Percentiles rank a stretch among this genome's conserved stretches.
These are phyloP conservation scores for Talaromyces amestolkiae DNA, from an alignment of 2,329 filamentous ascomycete genomes.

Conservation along the genomic window DNA sequence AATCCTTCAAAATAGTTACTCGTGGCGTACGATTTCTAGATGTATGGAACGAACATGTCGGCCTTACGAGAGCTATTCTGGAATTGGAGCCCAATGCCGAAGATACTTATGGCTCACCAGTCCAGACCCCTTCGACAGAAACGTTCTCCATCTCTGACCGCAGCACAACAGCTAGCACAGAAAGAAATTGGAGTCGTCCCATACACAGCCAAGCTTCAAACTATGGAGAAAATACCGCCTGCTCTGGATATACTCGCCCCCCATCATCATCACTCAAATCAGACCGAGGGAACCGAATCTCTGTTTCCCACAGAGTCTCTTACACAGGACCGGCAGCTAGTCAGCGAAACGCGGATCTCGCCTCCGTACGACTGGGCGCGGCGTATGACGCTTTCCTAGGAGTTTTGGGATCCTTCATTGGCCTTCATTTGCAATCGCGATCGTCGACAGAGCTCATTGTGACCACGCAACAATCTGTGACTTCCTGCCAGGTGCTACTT, in stretches of 20 bases:
- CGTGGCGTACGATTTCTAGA: slow-evolving; percentile 88
- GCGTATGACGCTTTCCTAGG: slow-evolving; percentile 88
- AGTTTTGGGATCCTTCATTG: slow-evolving; percentile 89
- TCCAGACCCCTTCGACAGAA: slow-evolving; percentile 41
- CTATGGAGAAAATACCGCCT: slow-evolving; percentile 24
- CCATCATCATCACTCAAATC: slow-evolving; percentile 31
- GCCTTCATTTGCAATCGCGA: slow-evolving; percentile 87
- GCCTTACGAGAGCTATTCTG: slow-evolving; percentile 42
- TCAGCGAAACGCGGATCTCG: slow-evolving; percentile 67
- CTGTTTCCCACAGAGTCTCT: slow-evolving; percentile 71
- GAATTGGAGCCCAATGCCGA: slow-evolving; percentile 34
- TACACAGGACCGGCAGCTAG: slow-evolving; percentile 66
- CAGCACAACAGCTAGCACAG: slow-evolving; percentile 26
- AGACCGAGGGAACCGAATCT: slow-evolving; percentile 48
- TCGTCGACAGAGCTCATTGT: slow-evolving; percentile 78
- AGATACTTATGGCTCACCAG: slow-evolving; percentile 32
- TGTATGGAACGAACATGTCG: slow-evolving; percentile 64
- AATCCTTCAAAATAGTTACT: slow-evolving; percentile 91
- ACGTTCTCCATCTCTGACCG: slow-evolving; percentile 30
- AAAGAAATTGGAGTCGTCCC: slow-evolving; percentile 34
- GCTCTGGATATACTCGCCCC: slow-evolving; percentile 17
- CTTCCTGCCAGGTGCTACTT: slow-evolving; percentile 75
- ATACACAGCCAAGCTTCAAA: slow-evolving; percentile 30
- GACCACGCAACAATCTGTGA: slow-evolving; percentile 79
- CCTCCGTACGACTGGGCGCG: slow-evolving; percentile 75